These are phyloP conservation scores for Colletotrichum limetticola DNA, from an alignment of 2,329 filamentous ascomycete genomes.

Conservation along the genomic window DNA sequence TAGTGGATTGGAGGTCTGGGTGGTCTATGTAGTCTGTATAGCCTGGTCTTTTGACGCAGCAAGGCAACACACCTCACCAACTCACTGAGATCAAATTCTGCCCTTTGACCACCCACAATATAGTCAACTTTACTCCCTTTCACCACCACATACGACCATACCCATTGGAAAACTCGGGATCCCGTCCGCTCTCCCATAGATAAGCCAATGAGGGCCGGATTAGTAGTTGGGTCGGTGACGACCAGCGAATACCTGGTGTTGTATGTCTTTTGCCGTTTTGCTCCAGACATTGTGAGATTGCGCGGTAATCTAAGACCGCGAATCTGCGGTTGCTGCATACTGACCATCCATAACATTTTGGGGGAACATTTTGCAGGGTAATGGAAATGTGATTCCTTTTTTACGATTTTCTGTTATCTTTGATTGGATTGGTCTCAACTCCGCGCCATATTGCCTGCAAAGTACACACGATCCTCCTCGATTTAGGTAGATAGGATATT, in stretches of 20 bases:
- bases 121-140: neutral
- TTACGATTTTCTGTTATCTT: neutral
- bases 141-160: neutral
- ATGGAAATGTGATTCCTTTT: neutral
- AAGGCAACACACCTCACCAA: too few species aligned
- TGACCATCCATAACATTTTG: too few species aligned
- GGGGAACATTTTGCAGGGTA: neutral
- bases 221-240: neutral
- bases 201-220: neutral
- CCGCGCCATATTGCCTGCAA: neutral
- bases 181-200: neutral
- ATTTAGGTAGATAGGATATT: too few species aligned
- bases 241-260: neutral
- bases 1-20: neutral
- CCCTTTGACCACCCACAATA: neutral
- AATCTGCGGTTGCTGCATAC: neutral
- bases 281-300: neutral
- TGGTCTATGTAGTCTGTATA: neutral
- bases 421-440: neutral
- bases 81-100: neutral
- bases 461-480: neutral
- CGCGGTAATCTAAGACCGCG: neutral
- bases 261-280: neutral
- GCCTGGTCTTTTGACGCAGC: too few species aligned
- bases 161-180: neutral